Percentiles rank a stretch among this genome's conserved stretches.
Conservation (phyloP, 2,329 filamentous ascomycete species). For the Graphiopsis chlorocephala region DNA sequence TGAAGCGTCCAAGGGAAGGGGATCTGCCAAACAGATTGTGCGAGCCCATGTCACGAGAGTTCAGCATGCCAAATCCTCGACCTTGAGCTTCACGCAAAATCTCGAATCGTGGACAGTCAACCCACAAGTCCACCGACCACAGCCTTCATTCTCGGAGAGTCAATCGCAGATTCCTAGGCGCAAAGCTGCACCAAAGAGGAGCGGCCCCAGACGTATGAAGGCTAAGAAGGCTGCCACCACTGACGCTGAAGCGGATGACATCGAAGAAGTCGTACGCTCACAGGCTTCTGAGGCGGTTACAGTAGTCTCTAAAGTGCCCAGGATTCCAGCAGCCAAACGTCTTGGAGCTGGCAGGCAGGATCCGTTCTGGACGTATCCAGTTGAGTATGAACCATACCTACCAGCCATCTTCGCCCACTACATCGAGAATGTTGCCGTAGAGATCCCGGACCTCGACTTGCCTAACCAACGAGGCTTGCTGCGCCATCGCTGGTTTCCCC, state of each 20-base stretch:
- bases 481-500: constrained; percentile 39
- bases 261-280: neutral
- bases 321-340: constrained; percentile 5
- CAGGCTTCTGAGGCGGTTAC: neutral
- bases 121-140: constrained; percentile 18
- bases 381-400: constrained; percentile 21
- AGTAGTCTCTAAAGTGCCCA: neutral
- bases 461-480: constrained; percentile 35
- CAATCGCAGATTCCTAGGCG: neutral
- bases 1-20: constrained; percentile 23
- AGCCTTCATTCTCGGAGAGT: neutral
- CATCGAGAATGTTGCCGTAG: constrained; percentile 37
- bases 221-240: neutral
- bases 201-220: neutral
- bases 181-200: neutral
- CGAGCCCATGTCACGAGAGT: constrained; percentile 23
- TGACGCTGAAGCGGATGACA: neutral
- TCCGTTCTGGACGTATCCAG: constrained; percentile 23
- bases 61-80: constrained; percentile 21
- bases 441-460: constrained; percentile 42
- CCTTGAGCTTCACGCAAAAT: constrained; percentile 17
- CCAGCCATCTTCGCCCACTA: constrained; percentile 22
- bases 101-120: constrained; percentile 23
- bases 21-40: constrained; percentile 21
- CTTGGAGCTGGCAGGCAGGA: constrained; percentile 14